Evolutionary conservation across 176 grass and related monocot genomes (phyloP), one percentile per base, ranked within the genome.

Genomic region (Ensete glaucum): DNA sequence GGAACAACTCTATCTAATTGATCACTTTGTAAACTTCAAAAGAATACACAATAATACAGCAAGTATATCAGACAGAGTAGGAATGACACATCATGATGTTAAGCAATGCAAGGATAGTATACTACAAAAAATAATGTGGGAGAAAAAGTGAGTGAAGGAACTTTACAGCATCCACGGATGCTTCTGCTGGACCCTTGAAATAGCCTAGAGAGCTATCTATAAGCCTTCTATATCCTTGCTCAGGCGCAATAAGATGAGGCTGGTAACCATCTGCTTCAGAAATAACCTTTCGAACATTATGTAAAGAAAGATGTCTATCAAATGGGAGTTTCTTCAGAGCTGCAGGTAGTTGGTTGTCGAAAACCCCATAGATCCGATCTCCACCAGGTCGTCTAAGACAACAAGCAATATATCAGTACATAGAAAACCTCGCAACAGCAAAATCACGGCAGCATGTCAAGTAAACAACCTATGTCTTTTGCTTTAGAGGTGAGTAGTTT

Each of bases 231-330:
- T 99, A 99, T 50, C 96, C 96, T 89, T 99, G 96, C 78, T 99
- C 96, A 53, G 96, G 96, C 10, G 96, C 96, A 82, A 99, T 99
- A 84, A 99, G 87, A 81, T 99, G 96, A 62, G 96, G 96, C 75
- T 99, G 96, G 72, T 99, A 99, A 83, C 96, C 91, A 83, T 99
- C 96, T 85, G 96, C 96, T 49, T 99, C 91, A 67, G 96, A 99
- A 81, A 99, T 95, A 70, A 99, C 96, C 85, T 91, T 89, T 9
- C 82, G 77, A 74, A 99, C 96, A 82, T 95, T 99, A 84, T 99
- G 91, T 85, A 89, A 48, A 11, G 96, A 95, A 71, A 99, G 86
- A 78, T 99, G 91, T 34, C 87, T 89, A 76, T 99, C 96, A 72
- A 99, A 95, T 77, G 96, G 96, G 82, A 99, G 96, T 64, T 99